Evolutionary conservation across 345 rosid species (phyloP).

Genomic region (Gossypium anomalum): DNA sequence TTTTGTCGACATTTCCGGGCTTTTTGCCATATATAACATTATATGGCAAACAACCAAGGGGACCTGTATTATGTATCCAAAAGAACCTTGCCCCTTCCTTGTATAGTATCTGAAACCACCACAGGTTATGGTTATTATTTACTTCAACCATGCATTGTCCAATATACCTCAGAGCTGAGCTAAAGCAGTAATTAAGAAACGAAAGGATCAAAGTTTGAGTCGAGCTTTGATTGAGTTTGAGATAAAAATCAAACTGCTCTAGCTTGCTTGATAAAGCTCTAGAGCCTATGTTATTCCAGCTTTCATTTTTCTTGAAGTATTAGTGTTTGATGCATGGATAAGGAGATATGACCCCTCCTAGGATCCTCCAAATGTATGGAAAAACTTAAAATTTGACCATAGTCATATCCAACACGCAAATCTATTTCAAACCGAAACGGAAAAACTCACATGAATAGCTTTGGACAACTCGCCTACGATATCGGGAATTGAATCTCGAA

Average conservation of each 20-base stretch:
- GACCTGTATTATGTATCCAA: slow-evolving; percentile 1
- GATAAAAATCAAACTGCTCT: not conserved
- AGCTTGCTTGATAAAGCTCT: not conserved
- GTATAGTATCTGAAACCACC: not conserved
- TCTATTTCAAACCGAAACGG: not conserved
- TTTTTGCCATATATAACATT: not conserved
- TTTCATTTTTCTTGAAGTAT: too few relatives aligned
- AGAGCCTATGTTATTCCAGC: too few relatives aligned
- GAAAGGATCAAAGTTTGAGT: not conserved
- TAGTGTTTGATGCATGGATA: not conserved
- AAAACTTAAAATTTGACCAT: too few relatives aligned
- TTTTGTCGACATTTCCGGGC: slow-evolving; percentile 29
- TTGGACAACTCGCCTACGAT: not conserved
- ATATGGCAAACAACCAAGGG: not conserved
- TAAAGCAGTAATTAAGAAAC: not conserved
- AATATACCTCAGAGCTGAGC: not conserved
- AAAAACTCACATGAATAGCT: not conserved
- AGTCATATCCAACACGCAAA: not conserved
- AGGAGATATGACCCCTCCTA: not conserved
- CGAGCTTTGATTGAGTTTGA: not conserved
- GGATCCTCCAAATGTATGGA: too few relatives aligned
- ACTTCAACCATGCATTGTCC: not conserved
- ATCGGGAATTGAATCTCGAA: not conserved
- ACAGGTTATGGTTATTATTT: not conserved
- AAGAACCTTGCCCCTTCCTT: not conserved